A percentile compares a stretch with the other conserved stretches of the same genome.
Evolutionary conservation across 2,329 filamentous ascomycete species (phyloP).

Genomic region (Gremmenia infestans): DNA sequence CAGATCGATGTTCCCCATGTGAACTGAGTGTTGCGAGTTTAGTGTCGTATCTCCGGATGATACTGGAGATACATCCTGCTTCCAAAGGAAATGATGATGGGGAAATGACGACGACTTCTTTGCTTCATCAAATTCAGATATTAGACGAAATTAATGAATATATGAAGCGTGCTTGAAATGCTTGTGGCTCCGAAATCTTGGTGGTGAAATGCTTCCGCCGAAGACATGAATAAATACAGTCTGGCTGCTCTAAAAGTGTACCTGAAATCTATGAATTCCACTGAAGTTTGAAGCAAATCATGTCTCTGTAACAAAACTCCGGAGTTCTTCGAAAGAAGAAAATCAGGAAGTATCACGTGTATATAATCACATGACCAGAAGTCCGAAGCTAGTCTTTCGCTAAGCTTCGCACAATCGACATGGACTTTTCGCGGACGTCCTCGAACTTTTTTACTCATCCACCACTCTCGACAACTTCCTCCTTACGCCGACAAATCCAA

Average conservation of each 20-base stretch:
- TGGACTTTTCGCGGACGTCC: not conserved
- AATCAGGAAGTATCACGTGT: not conserved
- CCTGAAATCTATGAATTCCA: no score
- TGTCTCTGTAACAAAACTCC: no score
- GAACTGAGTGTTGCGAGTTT: no score
- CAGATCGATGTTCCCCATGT: not conserved
- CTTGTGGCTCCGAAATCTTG: not conserved
- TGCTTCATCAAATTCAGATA: no score
- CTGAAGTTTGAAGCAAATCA: no score
- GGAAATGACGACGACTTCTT: no score
- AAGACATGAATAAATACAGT: no score
- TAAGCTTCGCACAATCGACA: not conserved
- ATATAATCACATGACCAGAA: no score
- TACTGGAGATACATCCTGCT: not conserved
- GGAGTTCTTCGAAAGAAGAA: no score
- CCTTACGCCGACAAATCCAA: conserved; percentile 31
- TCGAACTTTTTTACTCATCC: not conserved
- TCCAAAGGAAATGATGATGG: not conserved
- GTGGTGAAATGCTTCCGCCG: not conserved
- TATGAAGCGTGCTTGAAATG: not conserved
- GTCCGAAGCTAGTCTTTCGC: not conserved
- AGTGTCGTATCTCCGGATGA: not conserved
- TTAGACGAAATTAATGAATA: not conserved
- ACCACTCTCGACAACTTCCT: conserved; percentile 9
- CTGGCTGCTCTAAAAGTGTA: no score